A percentile compares a stretch with the other conserved stretches of the same genome.
Conservation (phyloP, 805 yeast species). For the Starmerella sp. region DNA sequence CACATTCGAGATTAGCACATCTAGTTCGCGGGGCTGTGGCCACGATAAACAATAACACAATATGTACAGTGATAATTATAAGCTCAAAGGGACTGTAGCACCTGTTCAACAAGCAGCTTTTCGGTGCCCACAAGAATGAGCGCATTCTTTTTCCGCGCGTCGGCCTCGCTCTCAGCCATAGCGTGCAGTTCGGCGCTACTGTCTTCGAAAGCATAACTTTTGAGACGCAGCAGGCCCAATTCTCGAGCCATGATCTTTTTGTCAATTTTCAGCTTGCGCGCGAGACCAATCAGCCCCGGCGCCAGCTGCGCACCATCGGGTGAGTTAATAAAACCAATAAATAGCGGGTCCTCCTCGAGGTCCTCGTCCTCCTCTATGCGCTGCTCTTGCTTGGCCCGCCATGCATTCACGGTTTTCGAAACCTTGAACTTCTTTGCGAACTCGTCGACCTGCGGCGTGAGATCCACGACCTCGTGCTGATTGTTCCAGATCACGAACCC, state of each 20-base stretch:
- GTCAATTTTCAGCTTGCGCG: background rate
- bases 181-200: constrained; percentile 6
- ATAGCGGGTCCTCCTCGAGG: background rate
- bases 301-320: constrained; percentile 16
- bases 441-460: constrained; percentile 54
- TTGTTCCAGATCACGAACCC: constrained; percentile 59
- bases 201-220: background rate
- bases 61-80: too few species aligned
- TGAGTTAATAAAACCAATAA: constrained; percentile 10
- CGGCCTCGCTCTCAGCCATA: background rate
- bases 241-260: constrained; percentile 17
- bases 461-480: constrained; percentile 43
- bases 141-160: constrained; percentile 15
- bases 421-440: constrained; percentile 3
- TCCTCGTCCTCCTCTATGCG: constrained; percentile 13
- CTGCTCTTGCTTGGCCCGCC: constrained; percentile 9
- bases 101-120: constrained; percentile 23
- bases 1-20: too few species aligned
- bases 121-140: constrained; percentile 27
- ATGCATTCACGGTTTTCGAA: constrained; percentile 2
- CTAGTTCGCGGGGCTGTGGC: too few species aligned
- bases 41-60: background rate
- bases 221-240: constrained; percentile 11
- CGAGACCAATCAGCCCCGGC: background rate
- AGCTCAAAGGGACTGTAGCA: background rate